Conservation (phyloP, 768 basidiomycete species). For the Cystofilobasidium bisporidii region DNA sequence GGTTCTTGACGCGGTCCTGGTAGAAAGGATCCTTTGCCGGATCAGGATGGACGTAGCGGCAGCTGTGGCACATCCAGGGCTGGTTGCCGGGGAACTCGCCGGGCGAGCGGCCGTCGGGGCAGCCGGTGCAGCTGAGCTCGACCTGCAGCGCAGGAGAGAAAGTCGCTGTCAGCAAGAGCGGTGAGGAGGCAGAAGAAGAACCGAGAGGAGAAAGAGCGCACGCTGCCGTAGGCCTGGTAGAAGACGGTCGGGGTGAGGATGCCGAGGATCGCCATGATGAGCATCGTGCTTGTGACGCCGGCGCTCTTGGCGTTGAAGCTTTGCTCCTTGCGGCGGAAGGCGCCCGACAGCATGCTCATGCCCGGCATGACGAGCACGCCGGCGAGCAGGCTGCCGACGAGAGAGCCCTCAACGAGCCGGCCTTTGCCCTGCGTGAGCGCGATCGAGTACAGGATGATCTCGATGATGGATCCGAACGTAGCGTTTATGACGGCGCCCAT, state of each 20-base stretch:
- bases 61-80: constrained; percentile 82
- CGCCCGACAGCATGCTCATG: constrained; percentile 85
- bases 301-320: constrained; percentile 99
- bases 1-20: constrained; percentile 81
- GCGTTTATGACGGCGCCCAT: constrained; percentile 99
- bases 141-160: constrained; percentile 27
- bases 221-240: constrained; percentile 95
- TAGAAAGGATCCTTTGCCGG: constrained; percentile 93
- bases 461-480: constrained; percentile 95
- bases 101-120: constrained; percentile 57
- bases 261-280: constrained; percentile 99
- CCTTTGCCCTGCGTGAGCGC: constrained; percentile 86
- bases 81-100: constrained; percentile 31
- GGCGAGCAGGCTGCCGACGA: constrained; percentile 87
- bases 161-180: not conserved
- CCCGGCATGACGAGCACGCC: constrained; percentile 97
- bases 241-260: constrained; percentile 90
- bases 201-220: constrained; percentile 44
- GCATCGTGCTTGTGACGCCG: constrained; percentile 96
- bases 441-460: constrained; percentile 84
- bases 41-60: constrained; percentile 89
- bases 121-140: constrained; percentile 38
- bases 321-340: constrained; percentile 82
- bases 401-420: constrained; percentile 88
- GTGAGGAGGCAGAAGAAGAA: not conserved